Evolutionary conservation across 1,284 basidiomycete genomes (phyloP).

Genomic region (Vanrija pseudolonga): DNA sequence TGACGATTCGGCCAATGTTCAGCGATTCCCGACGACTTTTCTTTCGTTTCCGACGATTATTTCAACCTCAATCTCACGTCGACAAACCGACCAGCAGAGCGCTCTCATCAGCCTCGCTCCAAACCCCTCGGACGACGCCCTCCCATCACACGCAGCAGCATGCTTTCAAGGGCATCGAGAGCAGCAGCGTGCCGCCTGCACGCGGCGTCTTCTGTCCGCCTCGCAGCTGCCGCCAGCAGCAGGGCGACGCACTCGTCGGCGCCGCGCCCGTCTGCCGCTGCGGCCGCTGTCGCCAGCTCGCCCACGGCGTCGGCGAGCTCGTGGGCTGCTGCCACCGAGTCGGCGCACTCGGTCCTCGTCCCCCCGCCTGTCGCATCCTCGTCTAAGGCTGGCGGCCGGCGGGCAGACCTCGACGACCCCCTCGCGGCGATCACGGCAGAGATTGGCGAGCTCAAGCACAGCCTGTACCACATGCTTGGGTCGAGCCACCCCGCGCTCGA

Average conservation of each 20-base stretch:
- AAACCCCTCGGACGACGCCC: not conserved
- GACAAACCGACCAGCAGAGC: not conserved
- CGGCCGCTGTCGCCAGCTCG: not conserved
- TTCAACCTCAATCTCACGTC: not conserved
- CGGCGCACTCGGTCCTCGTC: conserved; percentile 38
- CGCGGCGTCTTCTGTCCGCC: not conserved
- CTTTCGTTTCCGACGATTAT: not conserved
- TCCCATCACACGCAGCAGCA: not conserved
- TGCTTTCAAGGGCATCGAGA: conserved; percentile 15
- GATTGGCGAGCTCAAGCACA: conserved; percentile 68
- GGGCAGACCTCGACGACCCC: conserved; percentile 27
- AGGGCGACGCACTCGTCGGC: conserved; percentile 11
- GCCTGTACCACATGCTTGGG: conserved; percentile 75
- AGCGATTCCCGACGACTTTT: not conserved
- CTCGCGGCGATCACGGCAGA: conserved; percentile 60
- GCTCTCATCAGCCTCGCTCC: not conserved
- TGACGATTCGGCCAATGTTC: conserved; percentile 1
- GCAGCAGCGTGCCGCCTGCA: conserved; percentile 1
- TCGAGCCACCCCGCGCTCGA: conserved; percentile 83
- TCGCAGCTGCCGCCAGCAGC: not conserved
- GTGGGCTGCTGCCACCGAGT: conserved; percentile 47
- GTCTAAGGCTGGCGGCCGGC: not conserved
- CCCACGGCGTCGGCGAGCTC: conserved; percentile 17
- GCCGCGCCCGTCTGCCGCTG: conserved; percentile 6
- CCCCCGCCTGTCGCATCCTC: conserved; percentile 18